A percentile compares a stretch with the other conserved stretches of the same genome.
phyloP scores from a whole-genome alignment of 1,139 yeast genomes.

The Sugiyamaella castrensis region DNA sequence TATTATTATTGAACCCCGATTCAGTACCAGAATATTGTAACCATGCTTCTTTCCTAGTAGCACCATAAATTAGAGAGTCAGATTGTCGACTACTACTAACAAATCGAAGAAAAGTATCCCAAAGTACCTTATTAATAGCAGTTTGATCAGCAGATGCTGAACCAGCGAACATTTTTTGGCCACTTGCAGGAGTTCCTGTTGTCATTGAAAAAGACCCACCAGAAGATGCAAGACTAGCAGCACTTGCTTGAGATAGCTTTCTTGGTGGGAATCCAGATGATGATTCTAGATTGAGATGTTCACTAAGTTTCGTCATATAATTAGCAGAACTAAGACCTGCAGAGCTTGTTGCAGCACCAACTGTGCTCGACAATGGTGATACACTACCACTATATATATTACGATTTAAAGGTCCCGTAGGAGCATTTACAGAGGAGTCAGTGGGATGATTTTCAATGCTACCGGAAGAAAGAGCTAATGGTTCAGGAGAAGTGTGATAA shows the following conservation, averaged over 20 bases:
- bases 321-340: conserved; percentile 6
- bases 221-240: conserved; percentile 6
- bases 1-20: conserved; percentile 7
- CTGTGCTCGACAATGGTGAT: conserved; percentile 1
- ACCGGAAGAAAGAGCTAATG: conserved; percentile 1
- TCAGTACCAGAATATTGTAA: conserved; percentile 27
- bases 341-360: conserved; percentile 4
- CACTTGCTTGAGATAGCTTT: conserved; percentile 8
- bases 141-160: not conserved
- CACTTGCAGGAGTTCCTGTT: not conserved
- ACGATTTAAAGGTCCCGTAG: conserved; percentile 4
- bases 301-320: conserved; percentile 5
- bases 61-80: conserved; percentile 35
- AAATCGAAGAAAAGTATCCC: conserved; percentile 30
- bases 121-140: conserved; percentile 13
- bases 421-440: not conserved
- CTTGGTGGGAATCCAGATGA: conserved; percentile 8
- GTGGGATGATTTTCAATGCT: not conserved
- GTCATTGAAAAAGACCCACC: conserved; percentile 9
- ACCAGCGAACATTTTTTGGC: not conserved
- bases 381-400: conserved; percentile 3
- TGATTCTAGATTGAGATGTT: conserved; percentile 9
- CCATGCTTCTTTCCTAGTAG: conserved; percentile 36
- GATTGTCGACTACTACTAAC: conserved; percentile 29
- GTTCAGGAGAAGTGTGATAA: not conserved